Percentiles rank a stretch among this genome's conserved stretches.
Evolutionary conservation across 495 filamentous ascomycete genomes (phyloP).

Genomic region (Annulohypoxylon bovei): DNA sequence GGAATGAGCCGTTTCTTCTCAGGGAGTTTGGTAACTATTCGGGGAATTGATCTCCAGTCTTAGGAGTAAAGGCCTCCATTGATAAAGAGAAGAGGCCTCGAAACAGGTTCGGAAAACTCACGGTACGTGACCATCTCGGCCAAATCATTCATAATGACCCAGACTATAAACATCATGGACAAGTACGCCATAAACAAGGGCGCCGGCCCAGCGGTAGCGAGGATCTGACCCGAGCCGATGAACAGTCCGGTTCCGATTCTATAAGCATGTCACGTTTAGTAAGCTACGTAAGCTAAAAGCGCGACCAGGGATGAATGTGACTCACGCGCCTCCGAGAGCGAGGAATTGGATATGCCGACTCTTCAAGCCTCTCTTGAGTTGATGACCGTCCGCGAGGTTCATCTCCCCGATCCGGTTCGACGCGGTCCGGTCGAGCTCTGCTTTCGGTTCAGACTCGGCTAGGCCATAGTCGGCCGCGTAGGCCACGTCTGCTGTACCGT

Average conservation of each 20-base stretch:
- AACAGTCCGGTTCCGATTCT: constrained; percentile 73
- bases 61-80: too few species aligned
- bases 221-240: constrained; percentile 60
- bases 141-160: constrained; percentile 58
- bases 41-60: too few species aligned
- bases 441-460: constrained; percentile 58
- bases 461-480: constrained; percentile 18
- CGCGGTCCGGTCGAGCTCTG: constrained; percentile 51
- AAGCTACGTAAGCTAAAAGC: not conserved
- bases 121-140: constrained; percentile 61
- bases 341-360: constrained; percentile 77
- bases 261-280: not conserved
- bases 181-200: constrained; percentile 66
- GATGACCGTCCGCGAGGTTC: constrained; percentile 63
- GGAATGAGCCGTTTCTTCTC: too few species aligned
- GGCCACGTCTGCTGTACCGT: constrained; percentile 9
- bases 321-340: constrained; percentile 69
- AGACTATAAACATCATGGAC: constrained; percentile 48
- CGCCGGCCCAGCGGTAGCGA: constrained; percentile 58
- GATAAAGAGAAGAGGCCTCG: too few species aligned
- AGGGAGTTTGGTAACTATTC: too few species aligned
- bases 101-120: not conserved
- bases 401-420: constrained; percentile 62
- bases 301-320: not conserved
- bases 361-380: constrained; percentile 69